A percentile compares a stretch with the other conserved stretches of the same genome.
Conservation (phyloP, 2,329 filamentous ascomycete species). For the Trichoderma lentiforme region DNA sequence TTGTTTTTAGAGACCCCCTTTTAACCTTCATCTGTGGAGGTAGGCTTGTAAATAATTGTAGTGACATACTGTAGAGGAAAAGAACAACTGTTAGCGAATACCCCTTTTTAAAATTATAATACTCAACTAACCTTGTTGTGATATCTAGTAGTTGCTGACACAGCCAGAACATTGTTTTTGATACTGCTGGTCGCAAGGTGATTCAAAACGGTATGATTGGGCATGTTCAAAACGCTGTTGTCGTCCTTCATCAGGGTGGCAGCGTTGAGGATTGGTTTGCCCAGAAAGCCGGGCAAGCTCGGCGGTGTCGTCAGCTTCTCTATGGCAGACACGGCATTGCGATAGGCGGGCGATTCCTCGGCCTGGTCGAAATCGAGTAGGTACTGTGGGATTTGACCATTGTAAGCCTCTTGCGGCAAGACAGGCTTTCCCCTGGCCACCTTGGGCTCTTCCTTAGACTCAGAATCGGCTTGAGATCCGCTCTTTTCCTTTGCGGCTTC, state of each 20-base stretch:
- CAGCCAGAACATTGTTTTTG: conserved; percentile 91
- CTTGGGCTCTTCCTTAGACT: conserved; percentile 42
- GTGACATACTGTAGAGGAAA: conserved; percentile 73
- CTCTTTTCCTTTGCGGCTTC: conserved; percentile 17
- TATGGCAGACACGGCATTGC: conserved; percentile 70
- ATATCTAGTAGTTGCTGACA: conserved; percentile 95
- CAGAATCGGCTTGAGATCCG: conserved; percentile 14
- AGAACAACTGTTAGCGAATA: not conserved
- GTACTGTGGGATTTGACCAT: conserved; percentile 75
- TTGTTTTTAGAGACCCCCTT: not conserved
- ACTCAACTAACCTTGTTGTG: conserved; percentile 72
- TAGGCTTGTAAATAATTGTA: conserved; percentile 95
- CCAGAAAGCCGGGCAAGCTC: conserved; percentile 81
- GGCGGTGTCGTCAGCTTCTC: conserved; percentile 81
- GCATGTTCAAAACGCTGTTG: conserved; percentile 93
- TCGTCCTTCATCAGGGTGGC: conserved; percentile 94
- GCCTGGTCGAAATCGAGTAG: conserved; percentile 81
- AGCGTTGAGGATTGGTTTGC: conserved; percentile 91
- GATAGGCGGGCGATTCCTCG: conserved; percentile 72
- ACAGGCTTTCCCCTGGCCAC: conserved; percentile 54
- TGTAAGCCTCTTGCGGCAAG: conserved; percentile 59
- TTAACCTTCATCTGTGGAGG: conserved; percentile 51
- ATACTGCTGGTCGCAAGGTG: conserved; percentile 97
- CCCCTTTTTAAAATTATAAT: too few relatives aligned
- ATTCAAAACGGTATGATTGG: conserved; percentile 95